These are phyloP conservation scores for Vanderwaltozyma polyspora DNA, from an alignment of 805 yeast genomes.

Conservation along the genomic window DNA sequence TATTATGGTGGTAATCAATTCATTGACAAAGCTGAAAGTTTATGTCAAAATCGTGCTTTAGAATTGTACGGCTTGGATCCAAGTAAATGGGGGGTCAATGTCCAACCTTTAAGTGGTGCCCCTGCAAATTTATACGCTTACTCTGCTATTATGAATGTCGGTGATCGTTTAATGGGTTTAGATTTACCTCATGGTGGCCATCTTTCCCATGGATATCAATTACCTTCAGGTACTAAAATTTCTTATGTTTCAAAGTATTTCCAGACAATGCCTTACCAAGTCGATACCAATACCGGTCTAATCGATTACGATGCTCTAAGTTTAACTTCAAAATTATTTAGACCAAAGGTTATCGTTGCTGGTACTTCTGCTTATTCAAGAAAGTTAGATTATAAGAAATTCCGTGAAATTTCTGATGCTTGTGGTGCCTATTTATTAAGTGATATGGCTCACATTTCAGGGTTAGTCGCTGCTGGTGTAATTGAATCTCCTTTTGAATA, in stretches of 20 bases:
- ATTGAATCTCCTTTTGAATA: constrained; percentile 86
- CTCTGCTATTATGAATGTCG: constrained; percentile 77
- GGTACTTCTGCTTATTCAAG: constrained; percentile 96
- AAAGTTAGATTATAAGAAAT: constrained; percentile 77
- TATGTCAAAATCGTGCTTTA: constrained; percentile 87
- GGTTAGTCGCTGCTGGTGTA: constrained; percentile 89
- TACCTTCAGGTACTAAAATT: constrained; percentile 70
- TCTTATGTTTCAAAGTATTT: constrained; percentile 88
- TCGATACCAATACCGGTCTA: constrained; percentile 74
- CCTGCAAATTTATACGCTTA: constrained; percentile 93
- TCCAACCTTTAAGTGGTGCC: constrained; percentile 89
- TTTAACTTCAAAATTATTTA: constrained; percentile 70
- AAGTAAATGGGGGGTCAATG: constrained; percentile 93
- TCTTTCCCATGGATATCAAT: constrained; percentile 93
- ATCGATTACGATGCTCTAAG: constrained; percentile 86
- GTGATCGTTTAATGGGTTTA: constrained; percentile 92
- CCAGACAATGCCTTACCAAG: constrained; percentile 95
- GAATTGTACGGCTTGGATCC: constrained; percentile 69
- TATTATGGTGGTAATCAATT: constrained; percentile 96
- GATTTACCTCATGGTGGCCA: constrained; percentile 99
- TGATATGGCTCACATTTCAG: constrained; percentile 98
- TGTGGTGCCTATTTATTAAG: constrained; percentile 88
- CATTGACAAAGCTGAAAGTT: constrained; percentile 80
- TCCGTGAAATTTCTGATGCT: constrained; percentile 82
- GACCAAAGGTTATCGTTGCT: constrained; percentile 92